Conservation (phyloP, 768 basidiomycete genomes). For the Paxillus rubicundulus region DNA sequence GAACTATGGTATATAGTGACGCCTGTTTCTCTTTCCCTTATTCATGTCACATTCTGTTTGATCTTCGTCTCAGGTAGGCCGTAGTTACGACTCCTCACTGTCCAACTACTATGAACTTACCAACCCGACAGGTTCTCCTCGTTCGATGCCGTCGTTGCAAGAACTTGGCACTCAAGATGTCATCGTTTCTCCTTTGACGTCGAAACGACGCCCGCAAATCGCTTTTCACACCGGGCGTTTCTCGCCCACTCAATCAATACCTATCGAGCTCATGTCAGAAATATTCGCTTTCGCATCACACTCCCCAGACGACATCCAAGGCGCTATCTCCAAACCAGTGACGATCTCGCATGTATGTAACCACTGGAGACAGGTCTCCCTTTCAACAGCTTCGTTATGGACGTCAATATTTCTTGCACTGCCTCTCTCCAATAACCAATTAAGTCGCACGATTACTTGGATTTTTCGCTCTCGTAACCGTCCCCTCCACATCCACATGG, state of each 20-base stretch:
- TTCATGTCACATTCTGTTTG: not conserved
- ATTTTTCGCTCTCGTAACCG: constrained; percentile 44
- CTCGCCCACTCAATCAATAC: constrained; percentile 18
- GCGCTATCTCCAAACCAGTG: constrained; percentile 28
- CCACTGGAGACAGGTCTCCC: constrained; percentile 49
- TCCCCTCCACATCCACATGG: constrained; percentile 52
- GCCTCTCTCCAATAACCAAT: constrained; percentile 39
- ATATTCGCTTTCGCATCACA: constrained; percentile 35
- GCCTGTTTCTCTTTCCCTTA: not conserved
- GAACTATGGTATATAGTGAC: not conserved
- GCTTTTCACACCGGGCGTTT: not conserved
- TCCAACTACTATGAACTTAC: not conserved
- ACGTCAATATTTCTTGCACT: constrained; percentile 44
- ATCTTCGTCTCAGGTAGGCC: not conserved
- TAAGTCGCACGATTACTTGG: constrained; percentile 37
- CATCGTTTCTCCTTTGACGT: not conserved
- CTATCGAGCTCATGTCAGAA: constrained; percentile 35
- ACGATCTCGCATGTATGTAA: constrained; percentile 48
- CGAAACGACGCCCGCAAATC: not conserved
- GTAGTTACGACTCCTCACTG: not conserved
- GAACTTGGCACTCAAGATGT: not conserved
- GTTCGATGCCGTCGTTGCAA: constrained; percentile 13
- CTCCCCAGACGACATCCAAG: constrained; percentile 24
- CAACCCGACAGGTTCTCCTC: not conserved
- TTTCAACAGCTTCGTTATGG: constrained; percentile 50